phyloP scores from a whole-genome alignment of 78 protist species.

The Emiliania huxleyi region DNA sequence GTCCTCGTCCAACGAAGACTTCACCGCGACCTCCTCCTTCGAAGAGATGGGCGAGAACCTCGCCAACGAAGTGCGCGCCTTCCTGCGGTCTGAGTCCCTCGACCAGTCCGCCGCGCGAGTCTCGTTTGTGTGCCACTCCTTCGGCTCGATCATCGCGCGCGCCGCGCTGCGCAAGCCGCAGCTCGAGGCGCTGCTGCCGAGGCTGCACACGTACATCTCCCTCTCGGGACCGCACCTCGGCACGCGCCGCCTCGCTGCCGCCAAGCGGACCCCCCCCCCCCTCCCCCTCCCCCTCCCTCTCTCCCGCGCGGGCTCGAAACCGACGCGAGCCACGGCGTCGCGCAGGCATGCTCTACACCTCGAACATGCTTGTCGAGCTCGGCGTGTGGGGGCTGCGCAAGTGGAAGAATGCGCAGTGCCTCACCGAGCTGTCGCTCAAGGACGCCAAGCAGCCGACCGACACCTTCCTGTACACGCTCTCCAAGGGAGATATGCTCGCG shows the following conservation, averaged over 20 bases:
- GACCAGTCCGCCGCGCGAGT: background rate
- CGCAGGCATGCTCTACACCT: slow-evolving; percentile 3
- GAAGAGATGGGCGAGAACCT: background rate
- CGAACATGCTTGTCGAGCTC: background rate
- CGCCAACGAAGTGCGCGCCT: background rate
- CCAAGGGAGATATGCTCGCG: background rate
- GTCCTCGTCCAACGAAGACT: background rate
- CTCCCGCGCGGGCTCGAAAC: no score
- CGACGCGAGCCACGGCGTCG: no score
- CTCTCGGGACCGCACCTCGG: slow-evolving; percentile 21
- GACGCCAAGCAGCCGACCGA: background rate
- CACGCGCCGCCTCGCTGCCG: no score
- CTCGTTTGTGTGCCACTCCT: background rate
- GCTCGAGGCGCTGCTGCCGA: background rate
- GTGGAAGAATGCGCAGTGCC: background rate
- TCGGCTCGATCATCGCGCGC: background rate
- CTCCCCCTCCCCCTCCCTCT: no score
- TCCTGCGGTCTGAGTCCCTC: background rate
- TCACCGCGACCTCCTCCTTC: background rate
- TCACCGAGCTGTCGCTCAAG: slow-evolving; percentile 14
- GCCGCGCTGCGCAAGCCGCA: background rate
- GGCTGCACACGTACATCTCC: background rate
- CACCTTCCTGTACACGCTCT: background rate
- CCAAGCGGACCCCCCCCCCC: no score
- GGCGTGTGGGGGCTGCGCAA: background rate